Percentiles rank a stretch among this genome's conserved stretches.
phyloP scores from a whole-genome alignment of 1,284 basidiomycete genomes.

The Meira nashicola region DNA sequence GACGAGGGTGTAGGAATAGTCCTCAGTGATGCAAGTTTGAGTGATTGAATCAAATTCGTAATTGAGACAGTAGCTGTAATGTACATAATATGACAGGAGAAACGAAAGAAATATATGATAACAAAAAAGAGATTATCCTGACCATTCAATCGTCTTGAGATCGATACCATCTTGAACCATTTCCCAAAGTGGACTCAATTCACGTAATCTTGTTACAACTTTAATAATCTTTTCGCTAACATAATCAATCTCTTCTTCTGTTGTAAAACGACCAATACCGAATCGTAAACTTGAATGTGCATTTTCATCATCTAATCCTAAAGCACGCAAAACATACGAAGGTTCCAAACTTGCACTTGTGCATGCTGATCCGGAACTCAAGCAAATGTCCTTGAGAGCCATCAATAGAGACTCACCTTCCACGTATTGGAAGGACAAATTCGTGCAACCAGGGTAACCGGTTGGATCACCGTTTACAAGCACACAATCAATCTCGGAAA shows the following conservation, averaged over 20 bases:
- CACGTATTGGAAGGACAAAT: constrained; percentile 92
- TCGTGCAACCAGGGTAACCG: constrained; percentile 69
- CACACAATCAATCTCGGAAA: constrained; percentile 77
- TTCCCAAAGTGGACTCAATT: constrained; percentile 59
- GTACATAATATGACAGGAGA: not conserved
- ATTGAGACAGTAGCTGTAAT: too few relatives aligned
- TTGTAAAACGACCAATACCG: constrained; percentile 96
- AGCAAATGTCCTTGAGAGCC: constrained; percentile 94
- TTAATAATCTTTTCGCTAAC: constrained; percentile 82
- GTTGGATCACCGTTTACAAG: constrained; percentile 76
- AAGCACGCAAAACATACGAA: constrained; percentile 92
- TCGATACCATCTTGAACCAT: constrained; percentile 69
- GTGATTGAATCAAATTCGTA: too few relatives aligned
- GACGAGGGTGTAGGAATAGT: too few relatives aligned
- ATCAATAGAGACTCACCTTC: constrained; percentile 96
- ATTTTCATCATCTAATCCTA: constrained; percentile 93
- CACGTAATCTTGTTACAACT: constrained; percentile 71
- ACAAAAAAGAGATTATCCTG: constrained; percentile 47
- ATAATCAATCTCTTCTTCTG: constrained; percentile 92
- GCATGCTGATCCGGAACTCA: constrained; percentile 96
- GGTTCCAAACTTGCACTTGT: constrained; percentile 97
- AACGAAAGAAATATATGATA: not conserved
- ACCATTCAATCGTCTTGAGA: constrained; percentile 87
- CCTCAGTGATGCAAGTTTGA: too few relatives aligned
- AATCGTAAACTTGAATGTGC: constrained; percentile 93